Percentiles rank a stretch among this genome's conserved stretches.
Evolutionary conservation across 306 rosid species (phyloP).

Genomic region (Neltuma alba): DNA sequence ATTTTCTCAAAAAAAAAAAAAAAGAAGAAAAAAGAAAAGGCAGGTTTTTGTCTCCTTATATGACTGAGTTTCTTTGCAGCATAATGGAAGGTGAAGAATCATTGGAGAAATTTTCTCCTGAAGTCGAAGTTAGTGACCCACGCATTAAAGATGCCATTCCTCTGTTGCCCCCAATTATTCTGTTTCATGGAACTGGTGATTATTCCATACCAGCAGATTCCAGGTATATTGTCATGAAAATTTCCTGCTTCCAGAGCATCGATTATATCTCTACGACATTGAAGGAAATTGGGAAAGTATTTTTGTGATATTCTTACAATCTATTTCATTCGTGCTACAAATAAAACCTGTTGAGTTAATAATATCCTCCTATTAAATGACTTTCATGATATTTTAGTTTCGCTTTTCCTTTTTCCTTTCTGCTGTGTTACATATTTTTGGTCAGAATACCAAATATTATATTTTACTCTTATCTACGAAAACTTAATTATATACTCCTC

Average conservation of each 20-base stretch:
- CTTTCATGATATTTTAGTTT: background rate
- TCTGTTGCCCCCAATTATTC: conserved; percentile 66
- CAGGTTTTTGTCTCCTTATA: conserved; percentile 4
- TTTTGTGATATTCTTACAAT: background rate
- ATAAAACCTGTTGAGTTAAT: background rate
- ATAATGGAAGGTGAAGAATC: conserved; percentile 95
- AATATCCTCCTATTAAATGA: background rate
- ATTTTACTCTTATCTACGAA: conserved; percentile 8
- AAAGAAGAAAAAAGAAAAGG: background rate
- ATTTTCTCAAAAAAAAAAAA: background rate
- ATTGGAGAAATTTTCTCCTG: conserved; percentile 74
- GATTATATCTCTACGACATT: conserved; percentile 1
- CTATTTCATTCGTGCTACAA: conserved; percentile 16
- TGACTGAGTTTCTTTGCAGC: conserved; percentile 48
- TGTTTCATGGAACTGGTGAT: conserved; percentile 92
- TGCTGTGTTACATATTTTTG: background rate
- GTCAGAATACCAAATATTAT: conserved; percentile 10
- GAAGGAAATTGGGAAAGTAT: conserved; percentile 13
- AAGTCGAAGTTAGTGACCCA: conserved; percentile 66
- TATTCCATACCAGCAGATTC: conserved; percentile 82
- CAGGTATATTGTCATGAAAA: conserved; percentile 48
- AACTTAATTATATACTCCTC: conserved; percentile 2
- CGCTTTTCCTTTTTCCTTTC: conserved; percentile 39
- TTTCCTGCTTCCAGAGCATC: background rate
- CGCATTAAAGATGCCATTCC: conserved; percentile 50